Evolutionary conservation across 2,329 filamentous ascomycete genomes (phyloP), one percentile per base, ranked within the genome.

Genomic region (Pseudonectria foliicola): DNA sequence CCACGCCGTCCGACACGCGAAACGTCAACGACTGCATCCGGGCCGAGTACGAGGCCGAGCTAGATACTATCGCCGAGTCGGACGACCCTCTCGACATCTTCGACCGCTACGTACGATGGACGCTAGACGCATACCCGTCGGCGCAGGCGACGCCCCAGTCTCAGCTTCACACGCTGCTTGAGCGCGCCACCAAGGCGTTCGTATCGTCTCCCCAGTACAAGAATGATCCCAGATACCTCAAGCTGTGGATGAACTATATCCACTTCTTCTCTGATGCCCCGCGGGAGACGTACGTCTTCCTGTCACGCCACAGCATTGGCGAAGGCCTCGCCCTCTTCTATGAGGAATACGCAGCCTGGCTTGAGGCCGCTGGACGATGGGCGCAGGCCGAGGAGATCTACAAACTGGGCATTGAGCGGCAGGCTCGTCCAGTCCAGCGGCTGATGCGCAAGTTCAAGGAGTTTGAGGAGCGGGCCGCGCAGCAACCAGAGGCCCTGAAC

Each of bases 81-180:
- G 92, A 98, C 56, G 92, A 98, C 54, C 92, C 92, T 1, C 77
- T 98, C 31, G 92, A 96, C 53, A 76, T 95, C 42, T 98, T 87
- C 66, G 90, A 96, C 59, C 82, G 92, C 57, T 98, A 98, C 57
- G 86, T 96, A 38, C 87, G 87, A 63, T 98, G 92, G 92, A 95
- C 89, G 1, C 68, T 96, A 18, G 86, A 95, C 60, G 84, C 90
- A 34, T 98, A 96, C 59, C 90, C 92, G 2, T 90, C 89, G 0
- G 85, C 90, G 15, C 89, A 95, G 65, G 87, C 89, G 35, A 95
- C 89, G 21, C 75, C 86, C 2, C 80, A 93, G 53, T 95, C 90
- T n/a, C 86, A 92, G 52, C 76, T 98, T 11, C 80, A 92, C 40
- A 81, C 81, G 3, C 70, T 96, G 6, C 80, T 98, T 6, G 93